A percentile compares a stretch with the other conserved stretches of the same genome.
phyloP scores from a whole-genome alignment of 139 green algal species.

The Chlamydomonas sp. region DNA sequence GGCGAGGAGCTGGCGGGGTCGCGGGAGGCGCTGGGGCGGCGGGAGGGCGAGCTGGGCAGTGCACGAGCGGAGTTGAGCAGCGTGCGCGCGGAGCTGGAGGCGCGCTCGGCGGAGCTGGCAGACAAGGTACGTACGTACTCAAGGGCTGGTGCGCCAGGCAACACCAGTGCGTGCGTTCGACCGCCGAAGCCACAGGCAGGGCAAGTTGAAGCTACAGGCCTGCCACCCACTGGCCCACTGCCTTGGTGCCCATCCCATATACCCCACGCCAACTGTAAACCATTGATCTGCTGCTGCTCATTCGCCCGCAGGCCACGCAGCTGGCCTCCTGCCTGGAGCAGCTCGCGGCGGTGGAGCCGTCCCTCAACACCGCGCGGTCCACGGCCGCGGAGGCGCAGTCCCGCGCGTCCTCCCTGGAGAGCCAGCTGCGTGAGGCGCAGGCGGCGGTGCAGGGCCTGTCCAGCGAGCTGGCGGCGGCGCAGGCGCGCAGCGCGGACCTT shows the following conservation, averaged over 20 bases:
- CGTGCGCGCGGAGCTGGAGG: conserved; percentile 1
- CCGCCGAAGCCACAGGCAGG: no score
- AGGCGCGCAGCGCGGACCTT: conserved; percentile 10
- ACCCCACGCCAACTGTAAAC: no score
- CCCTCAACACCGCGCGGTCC: background rate
- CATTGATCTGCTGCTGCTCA: background rate
- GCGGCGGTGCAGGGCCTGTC: background rate
- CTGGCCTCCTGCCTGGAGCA: conserved; percentile 16
- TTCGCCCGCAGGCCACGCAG: conserved; percentile 1
- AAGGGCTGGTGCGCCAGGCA: background rate
- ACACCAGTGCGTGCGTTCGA: no score
- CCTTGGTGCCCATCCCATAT: no score
- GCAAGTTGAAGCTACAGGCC: no score
- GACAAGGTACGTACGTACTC: conserved; percentile 9
- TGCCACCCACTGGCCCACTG: no score
- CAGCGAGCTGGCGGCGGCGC: background rate
- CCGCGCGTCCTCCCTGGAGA: background rate
- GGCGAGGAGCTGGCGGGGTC: background rate
- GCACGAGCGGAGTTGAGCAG: background rate
- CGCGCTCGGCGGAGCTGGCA: background rate
- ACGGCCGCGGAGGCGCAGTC: background rate
- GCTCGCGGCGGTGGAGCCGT: conserved; percentile 23
- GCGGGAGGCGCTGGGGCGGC: background rate
- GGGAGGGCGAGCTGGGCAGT: conserved; percentile 2
- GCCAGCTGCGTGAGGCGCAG: background rate